Conservation (phyloP, 768 basidiomycete species). For the Boletus coccyginus region DNA sequence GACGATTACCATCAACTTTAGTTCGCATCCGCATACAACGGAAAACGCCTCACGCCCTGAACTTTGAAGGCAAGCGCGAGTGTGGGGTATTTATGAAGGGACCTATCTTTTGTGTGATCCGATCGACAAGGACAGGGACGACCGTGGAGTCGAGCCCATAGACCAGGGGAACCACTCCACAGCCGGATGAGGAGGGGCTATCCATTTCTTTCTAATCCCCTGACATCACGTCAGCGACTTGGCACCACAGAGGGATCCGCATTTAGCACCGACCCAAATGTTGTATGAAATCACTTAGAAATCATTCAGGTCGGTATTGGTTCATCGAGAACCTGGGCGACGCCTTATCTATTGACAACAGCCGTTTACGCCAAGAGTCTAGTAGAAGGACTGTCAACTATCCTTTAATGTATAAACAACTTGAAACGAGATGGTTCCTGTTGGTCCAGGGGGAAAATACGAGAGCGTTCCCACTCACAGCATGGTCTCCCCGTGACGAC, state of each 20-base stretch:
- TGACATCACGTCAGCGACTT: not conserved
- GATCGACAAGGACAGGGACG: conserved; percentile 6
- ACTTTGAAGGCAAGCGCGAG: not conserved
- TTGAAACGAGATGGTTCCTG: conserved; percentile 3
- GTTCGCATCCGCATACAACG: not conserved
- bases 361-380: not conserved
- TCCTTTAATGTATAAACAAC: not conserved
- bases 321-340: not conserved
- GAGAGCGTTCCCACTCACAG: not conserved
- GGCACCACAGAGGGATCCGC: too few species aligned
- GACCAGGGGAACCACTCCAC: not conserved
- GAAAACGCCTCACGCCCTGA: not conserved
- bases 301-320: too few species aligned
- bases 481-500: not conserved
- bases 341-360: not conserved
- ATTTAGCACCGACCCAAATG: too few species aligned
- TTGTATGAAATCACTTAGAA: too few species aligned
- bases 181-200: not conserved
- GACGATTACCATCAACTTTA: not conserved
- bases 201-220: not conserved
- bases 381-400: not conserved
- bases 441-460: too few species aligned
- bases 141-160: not conserved
- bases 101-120: not conserved
- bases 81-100: conserved; percentile 5